phyloP scores from a whole-genome alignment of 768 basidiomycete species.

The Auricularia cornea region DNA sequence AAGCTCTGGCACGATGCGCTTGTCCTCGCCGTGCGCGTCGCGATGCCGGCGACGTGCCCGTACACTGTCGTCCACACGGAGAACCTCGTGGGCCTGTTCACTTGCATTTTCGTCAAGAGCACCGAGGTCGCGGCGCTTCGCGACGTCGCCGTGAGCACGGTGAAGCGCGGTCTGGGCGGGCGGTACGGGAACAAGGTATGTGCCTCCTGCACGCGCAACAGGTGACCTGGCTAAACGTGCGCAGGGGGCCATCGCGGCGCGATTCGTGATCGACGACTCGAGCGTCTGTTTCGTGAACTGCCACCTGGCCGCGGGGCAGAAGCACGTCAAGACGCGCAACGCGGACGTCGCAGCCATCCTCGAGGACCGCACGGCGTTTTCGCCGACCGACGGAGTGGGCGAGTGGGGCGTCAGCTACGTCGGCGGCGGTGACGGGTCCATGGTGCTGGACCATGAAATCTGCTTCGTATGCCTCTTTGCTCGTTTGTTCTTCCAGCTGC shows the following conservation, averaged over 20 bases:
- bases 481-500: background rate
- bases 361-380: conserved; percentile 69
- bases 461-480: conserved; percentile 57
- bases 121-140: conserved; percentile 48
- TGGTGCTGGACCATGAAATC: conserved; percentile 91
- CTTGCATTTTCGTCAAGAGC: conserved; percentile 48
- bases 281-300: conserved; percentile 94
- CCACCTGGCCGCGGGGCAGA: conserved; percentile 94
- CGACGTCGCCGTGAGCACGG: conserved; percentile 65
- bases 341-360: conserved; percentile 81
- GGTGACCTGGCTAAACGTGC: background rate
- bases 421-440: conserved; percentile 88
- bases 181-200: conserved; percentile 90
- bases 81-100: conserved; percentile 85
- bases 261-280: conserved; percentile 85
- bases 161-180: conserved; percentile 90
- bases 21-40: conserved; percentile 56
- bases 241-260: conserved; percentile 84
- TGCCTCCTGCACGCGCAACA: background rate
- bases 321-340: conserved; percentile 72
- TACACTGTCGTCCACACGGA: conserved; percentile 81
- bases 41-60: conserved; percentile 63
- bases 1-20: conserved; percentile 84
- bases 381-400: conserved; percentile 29
- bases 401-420: conserved; percentile 62